Evolutionary conservation across 2,329 filamentous ascomycete genomes (phyloP).

Genomic region (Akanthomyces muscarius): DNA sequence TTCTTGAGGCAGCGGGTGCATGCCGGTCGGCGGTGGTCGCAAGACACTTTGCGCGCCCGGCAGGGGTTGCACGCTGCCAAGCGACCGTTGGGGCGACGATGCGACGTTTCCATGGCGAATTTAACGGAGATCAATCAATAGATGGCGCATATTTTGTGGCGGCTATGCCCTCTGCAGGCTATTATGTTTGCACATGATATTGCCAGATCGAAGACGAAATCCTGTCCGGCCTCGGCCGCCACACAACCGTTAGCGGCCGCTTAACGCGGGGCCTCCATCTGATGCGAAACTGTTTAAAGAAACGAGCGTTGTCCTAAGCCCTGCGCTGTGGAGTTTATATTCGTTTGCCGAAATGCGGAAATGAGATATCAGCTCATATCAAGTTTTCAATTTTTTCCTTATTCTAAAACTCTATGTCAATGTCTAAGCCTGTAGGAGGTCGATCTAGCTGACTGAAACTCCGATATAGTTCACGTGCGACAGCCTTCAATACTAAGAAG

Average conservation of each 20-base stretch:
- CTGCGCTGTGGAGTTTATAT: too few relatives aligned
- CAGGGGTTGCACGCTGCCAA: constrained; percentile 31
- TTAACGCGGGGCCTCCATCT: background rate
- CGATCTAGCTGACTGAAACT: too few relatives aligned
- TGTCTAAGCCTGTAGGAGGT: too few relatives aligned
- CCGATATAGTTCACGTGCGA: too few relatives aligned
- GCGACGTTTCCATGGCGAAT: constrained; percentile 9
- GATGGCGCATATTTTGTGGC: background rate
- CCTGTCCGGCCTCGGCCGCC: background rate
- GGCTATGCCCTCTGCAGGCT: background rate
- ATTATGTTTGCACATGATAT: background rate
- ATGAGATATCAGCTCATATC: too few relatives aligned
- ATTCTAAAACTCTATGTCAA: too few relatives aligned
- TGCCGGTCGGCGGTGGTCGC: constrained; percentile 35
- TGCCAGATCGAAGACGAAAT: background rate
- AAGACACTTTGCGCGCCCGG: constrained; percentile 37
- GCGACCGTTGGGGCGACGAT: constrained; percentile 27
- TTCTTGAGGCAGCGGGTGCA: constrained; percentile 36
- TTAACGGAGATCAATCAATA: too few relatives aligned
- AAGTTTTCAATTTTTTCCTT: too few relatives aligned
- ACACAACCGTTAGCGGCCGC: background rate
- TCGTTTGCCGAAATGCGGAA: too few relatives aligned
- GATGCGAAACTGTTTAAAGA: background rate
- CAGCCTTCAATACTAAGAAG: too few relatives aligned
- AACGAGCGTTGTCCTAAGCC: too few relatives aligned